Evolutionary conservation across 2,329 filamentous ascomycete species (phyloP).

Genomic region (Amauroascus niger): DNA sequence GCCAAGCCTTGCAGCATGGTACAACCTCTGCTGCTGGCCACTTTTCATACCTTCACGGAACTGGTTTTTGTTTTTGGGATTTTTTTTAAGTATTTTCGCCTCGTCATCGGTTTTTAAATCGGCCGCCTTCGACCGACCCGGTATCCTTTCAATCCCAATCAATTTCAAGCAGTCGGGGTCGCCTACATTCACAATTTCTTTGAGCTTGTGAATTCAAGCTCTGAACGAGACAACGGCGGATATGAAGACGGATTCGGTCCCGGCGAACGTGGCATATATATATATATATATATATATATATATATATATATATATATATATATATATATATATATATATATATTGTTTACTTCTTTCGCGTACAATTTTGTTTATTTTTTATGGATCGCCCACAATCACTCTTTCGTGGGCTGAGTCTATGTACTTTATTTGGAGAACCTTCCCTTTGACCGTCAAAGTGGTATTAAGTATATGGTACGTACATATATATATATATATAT

Average conservation of each 20-base stretch:
- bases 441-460: neutral
- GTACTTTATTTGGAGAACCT: neutral
- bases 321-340: too few relatives aligned
- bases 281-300: too few relatives aligned
- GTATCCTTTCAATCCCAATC: neutral
- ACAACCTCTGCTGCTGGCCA: neutral
- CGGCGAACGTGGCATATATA: neutral
- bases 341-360: constrained; percentile 2
- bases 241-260: neutral
- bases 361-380: constrained; percentile 2
- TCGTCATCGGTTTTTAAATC: neutral
- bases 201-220: neutral
- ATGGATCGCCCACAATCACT: neutral
- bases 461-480: neutral
- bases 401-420: neutral
- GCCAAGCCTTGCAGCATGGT: constrained; percentile 1
- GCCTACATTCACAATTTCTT: neutral
- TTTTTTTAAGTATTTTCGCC: neutral
- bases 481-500: too few relatives aligned
- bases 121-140: neutral
- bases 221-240: neutral
- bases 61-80: neutral
- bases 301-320: too few relatives aligned
- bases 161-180: neutral
- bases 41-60: neutral